phyloP scores from a whole-genome alignment of 148 eudicot genomes.

The Cornus controversa region DNA sequence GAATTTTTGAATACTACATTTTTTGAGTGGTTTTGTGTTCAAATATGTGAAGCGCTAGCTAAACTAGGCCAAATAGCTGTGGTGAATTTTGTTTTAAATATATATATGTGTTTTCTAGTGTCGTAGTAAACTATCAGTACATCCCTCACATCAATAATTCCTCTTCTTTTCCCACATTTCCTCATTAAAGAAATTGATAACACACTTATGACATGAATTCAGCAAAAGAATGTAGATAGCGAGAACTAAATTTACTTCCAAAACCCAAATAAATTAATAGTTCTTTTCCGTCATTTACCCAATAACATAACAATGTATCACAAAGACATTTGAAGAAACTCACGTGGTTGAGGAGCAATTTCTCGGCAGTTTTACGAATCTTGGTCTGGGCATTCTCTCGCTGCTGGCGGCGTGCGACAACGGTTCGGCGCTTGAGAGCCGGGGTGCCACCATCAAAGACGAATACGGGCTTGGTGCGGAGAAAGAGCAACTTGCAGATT shows the following conservation, averaged over 20 bases:
- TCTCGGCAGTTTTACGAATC: constrained; percentile 91
- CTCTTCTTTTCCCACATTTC: no score
- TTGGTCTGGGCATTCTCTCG: constrained; percentile 92
- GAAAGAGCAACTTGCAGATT: constrained; percentile 90
- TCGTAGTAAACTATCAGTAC: no score
- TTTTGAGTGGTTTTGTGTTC: neutral
- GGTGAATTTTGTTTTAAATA: no score
- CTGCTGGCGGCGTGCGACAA: constrained; percentile 82
- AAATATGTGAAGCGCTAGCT: neutral
- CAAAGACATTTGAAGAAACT: constrained; percentile 1
- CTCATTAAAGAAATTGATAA: no score
- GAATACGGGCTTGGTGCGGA: constrained; percentile 88
- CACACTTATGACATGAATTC: neutral
- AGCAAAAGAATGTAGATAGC: neutral
- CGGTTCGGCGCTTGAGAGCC: constrained; percentile 85
- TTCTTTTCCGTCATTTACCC: neutral
- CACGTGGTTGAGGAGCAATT: constrained; percentile 85
- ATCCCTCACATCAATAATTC: no score
- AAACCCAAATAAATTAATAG: neutral
- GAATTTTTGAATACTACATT: neutral
- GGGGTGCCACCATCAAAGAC: constrained; percentile 97
- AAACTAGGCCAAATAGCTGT: neutral
- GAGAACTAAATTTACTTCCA: neutral
- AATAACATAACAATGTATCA: neutral
- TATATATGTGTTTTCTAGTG: no score